Conservation (phyloP, 164 flowering plant genomes). For the Piper longum region DNA sequence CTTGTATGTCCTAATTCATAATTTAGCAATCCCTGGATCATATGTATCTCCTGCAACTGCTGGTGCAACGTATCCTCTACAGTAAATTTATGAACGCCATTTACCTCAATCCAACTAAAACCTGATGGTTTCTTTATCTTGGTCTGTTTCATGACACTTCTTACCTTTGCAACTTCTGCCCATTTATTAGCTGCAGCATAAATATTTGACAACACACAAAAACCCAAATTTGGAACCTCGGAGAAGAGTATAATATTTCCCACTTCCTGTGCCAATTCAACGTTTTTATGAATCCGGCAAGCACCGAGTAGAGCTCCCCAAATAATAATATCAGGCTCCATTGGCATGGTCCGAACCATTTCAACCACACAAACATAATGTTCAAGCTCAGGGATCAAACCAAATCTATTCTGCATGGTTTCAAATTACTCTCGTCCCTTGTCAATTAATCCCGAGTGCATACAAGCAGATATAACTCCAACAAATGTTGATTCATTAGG, state of each 20-base stretch:
- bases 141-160: constrained; percentile 15
- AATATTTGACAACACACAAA: constrained; percentile 18
- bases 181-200: constrained; percentile 20
- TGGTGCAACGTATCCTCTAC: constrained; percentile 15
- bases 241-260: constrained; percentile 8
- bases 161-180: constrained; percentile 16
- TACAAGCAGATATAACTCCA: constrained; percentile 20
- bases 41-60: constrained; percentile 9
- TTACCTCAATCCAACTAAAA: constrained; percentile 21
- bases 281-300: constrained; percentile 14
- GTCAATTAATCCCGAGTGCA: constrained; percentile 18
- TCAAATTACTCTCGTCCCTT: constrained; percentile 14
- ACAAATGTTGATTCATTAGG: constrained; percentile 21
- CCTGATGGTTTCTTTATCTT: constrained; percentile 19
- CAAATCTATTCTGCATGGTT: constrained; percentile 8
- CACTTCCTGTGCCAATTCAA: constrained; percentile 16
- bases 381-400: constrained; percentile 18
- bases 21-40: constrained; percentile 5
- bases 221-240: constrained; percentile 10
- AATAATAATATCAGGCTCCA: constrained; percentile 16
- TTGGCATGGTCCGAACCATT: constrained; percentile 14
- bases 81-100: constrained; percentile 17
- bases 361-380: constrained; percentile 22
- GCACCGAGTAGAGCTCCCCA: constrained; percentile 24
- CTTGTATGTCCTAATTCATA: constrained; percentile 11